These are phyloP conservation scores for Phytopythium cucurbitacearum DNA, from an alignment of 352 stramenopile genomes.

Conservation along the genomic window DNA sequence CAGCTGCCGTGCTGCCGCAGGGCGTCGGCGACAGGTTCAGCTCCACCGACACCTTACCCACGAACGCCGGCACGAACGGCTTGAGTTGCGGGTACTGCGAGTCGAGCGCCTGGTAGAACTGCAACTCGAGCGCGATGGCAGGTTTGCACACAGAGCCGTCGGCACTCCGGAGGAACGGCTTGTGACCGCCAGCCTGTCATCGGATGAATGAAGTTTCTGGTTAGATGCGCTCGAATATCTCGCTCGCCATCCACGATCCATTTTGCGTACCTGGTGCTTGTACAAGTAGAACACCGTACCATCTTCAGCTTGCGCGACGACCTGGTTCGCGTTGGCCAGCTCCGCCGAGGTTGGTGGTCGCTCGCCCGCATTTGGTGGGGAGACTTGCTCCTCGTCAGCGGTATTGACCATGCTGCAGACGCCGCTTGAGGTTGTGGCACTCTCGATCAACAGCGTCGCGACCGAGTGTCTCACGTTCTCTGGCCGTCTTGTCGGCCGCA, in stretches of 20 bases:
- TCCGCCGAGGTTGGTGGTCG: constrained; percentile 7
- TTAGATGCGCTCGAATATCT: not conserved
- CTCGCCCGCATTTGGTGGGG: not conserved
- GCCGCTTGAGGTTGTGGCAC: no score
- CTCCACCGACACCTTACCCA: constrained; percentile 64
- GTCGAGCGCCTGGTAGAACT: constrained; percentile 68
- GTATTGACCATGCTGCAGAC: no score
- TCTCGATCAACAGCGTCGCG: no score
- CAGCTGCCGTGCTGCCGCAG: not conserved
- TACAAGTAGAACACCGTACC: constrained; percentile 76
- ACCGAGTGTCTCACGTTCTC: no score
- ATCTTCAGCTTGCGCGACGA: constrained; percentile 61
- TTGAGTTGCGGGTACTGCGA: constrained; percentile 49
- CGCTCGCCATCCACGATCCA: no score
- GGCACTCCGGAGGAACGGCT: constrained; percentile 58
- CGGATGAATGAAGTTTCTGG: not conserved
- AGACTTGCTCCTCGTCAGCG: not conserved
- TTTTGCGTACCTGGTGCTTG: constrained; percentile 53
- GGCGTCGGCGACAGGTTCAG: constrained; percentile 13
- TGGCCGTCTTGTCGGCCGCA: no score
- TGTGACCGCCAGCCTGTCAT: constrained; percentile 61
- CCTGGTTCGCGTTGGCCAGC: constrained; percentile 33
- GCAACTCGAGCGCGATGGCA: constrained; percentile 60
- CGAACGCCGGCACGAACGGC: constrained; percentile 61
- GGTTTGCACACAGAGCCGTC: constrained; percentile 75